These are phyloP conservation scores for Plasmodium relictum DNA, from an alignment of 169 alveolate genomes.

Conservation along the genomic window DNA sequence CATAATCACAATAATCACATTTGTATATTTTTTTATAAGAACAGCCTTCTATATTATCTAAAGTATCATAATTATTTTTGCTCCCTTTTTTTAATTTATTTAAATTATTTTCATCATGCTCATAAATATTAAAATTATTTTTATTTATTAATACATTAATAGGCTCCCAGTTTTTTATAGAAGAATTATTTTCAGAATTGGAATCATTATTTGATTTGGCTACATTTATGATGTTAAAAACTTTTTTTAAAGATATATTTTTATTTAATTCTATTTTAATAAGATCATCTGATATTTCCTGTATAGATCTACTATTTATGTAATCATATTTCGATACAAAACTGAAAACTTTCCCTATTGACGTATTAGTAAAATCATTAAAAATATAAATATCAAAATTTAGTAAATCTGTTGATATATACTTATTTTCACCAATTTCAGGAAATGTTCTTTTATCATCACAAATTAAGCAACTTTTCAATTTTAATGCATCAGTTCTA, in stretches of 20 bases:
- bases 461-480: slow-evolving; percentile 64
- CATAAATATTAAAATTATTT: slow-evolving; percentile 21
- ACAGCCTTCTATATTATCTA: slow-evolving; percentile 67
- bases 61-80: slow-evolving; percentile 48
- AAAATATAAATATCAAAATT: slow-evolving; percentile 60
- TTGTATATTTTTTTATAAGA: slow-evolving; percentile 69
- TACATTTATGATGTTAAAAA: slow-evolving; percentile 42
- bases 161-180: not conserved
- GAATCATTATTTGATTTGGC: not conserved
- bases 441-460: slow-evolving; percentile 74
- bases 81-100: slow-evolving; percentile 6
- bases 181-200: not conserved
- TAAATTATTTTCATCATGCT: not conserved
- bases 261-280: slow-evolving; percentile 58
- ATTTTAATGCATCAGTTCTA: slow-evolving; percentile 71
- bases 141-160: slow-evolving; percentile 44
- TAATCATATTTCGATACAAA: slow-evolving; percentile 70
- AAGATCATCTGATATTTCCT: slow-evolving; percentile 69
- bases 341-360: slow-evolving; percentile 44
- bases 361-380: slow-evolving; percentile 57
- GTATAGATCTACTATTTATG: slow-evolving; percentile 39
- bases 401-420: slow-evolving; percentile 70
- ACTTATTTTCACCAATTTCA: slow-evolving; percentile 39
- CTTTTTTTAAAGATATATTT: slow-evolving; percentile 30
- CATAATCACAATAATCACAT: slow-evolving; percentile 71